Percentiles rank a stretch among this genome's conserved stretches.
These are phyloP conservation scores for Euphrasia confusa DNA, from an alignment of 257 asterid genomes.

Conservation along the genomic window DNA sequence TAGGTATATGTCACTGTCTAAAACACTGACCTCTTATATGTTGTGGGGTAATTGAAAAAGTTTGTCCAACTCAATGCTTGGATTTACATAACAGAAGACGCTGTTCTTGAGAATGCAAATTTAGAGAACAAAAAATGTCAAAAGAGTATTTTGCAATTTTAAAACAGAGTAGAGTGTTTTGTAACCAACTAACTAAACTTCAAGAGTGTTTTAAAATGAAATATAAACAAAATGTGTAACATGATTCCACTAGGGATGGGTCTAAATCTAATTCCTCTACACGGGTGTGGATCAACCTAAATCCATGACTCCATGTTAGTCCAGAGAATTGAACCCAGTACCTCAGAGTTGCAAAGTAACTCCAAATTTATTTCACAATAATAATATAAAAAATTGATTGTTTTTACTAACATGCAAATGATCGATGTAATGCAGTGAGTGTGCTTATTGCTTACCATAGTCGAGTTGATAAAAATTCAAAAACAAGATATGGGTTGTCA, in stretches of 20 bases:
- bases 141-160: neutral
- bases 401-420: neutral
- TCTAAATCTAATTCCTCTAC: too few species aligned
- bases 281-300: too few species aligned
- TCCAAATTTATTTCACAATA: neutral
- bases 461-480: constrained; percentile 4
- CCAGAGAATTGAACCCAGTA: too few species aligned
- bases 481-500: constrained; percentile 5
- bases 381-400: neutral
- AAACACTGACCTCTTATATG: neutral
- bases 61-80: neutral
- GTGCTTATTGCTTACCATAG: constrained; percentile 1
- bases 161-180: neutral
- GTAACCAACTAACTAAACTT: neutral
- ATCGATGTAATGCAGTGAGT: neutral
- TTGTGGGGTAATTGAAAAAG: constrained; percentile 2
- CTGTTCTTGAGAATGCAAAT: neutral
- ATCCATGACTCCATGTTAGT: too few species aligned
- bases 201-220: neutral
- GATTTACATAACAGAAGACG: neutral
- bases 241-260: neutral
- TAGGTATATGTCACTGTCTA: neutral
- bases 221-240: neutral
- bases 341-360: neutral
- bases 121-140: neutral